Evolutionary conservation across 2,329 filamentous ascomycete species (phyloP).

Genomic region (Penicillium expansum): DNA sequence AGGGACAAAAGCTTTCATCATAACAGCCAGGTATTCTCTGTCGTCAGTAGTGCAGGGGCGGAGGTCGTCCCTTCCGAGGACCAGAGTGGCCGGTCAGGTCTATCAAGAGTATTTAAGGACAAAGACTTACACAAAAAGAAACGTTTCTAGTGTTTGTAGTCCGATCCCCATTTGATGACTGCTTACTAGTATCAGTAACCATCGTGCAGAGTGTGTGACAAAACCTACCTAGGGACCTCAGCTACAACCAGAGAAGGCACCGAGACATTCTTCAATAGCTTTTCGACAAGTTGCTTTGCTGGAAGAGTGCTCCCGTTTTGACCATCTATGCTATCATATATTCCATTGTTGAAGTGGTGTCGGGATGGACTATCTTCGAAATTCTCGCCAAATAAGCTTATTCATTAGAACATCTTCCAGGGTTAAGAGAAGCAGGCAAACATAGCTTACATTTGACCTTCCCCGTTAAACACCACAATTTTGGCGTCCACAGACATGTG

Average conservation of each 20-base stretch:
- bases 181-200: background rate
- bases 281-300: background rate
- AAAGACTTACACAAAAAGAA: background rate
- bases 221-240: background rate
- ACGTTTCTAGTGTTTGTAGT: background rate
- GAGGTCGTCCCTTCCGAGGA: constrained; percentile 3
- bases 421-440: background rate
- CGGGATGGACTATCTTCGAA: background rate
- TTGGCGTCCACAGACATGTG: background rate
- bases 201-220: background rate
- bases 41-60: background rate
- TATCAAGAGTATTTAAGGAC: too few relatives aligned
- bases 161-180: background rate
- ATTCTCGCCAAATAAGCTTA: background rate
- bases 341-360: background rate
- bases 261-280: background rate
- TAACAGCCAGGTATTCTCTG: background rate
- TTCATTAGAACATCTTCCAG: background rate
- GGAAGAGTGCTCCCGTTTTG: background rate
- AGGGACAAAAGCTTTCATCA: background rate
- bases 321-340: background rate
- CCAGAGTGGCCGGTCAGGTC: background rate
- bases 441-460: background rate
- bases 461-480: background rate
- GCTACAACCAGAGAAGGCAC: background rate